phyloP scores from a whole-genome alignment of 176 grass and related monocot species.

The Bonia amplexicaulis region DNA sequence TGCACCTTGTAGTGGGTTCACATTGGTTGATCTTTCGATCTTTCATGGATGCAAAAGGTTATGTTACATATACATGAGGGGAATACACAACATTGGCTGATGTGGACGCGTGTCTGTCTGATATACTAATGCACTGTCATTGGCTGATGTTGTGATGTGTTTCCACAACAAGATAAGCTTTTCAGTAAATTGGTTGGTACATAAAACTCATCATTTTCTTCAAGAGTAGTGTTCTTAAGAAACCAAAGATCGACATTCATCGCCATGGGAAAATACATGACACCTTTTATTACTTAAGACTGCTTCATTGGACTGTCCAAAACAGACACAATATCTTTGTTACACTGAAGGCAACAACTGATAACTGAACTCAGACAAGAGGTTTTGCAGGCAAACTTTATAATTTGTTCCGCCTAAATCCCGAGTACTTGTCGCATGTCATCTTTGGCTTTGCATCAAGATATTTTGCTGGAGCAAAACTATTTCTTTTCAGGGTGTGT shows the following conservation, averaged over 20 bases:
- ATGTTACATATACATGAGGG: slow-evolving; percentile 11
- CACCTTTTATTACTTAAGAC: background rate
- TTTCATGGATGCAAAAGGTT: background rate
- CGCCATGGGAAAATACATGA: background rate
- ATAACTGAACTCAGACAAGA: background rate
- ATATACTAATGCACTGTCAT: background rate
- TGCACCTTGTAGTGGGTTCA: slow-evolving; percentile 33
- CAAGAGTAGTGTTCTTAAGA: background rate
- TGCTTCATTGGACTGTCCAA: background rate
- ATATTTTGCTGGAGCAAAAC: background rate
- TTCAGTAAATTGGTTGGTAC: background rate
- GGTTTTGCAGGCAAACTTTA: background rate
- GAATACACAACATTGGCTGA: background rate
- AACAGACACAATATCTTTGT: background rate
- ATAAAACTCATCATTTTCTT: background rate
- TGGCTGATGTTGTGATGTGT: background rate
- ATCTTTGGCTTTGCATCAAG: background rate
- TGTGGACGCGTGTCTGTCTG: background rate
- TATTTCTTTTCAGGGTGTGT: too few species aligned
- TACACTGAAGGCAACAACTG: background rate
- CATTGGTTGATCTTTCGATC: slow-evolving; percentile 9
- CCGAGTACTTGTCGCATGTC: background rate
- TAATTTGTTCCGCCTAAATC: background rate
- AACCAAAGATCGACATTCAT: background rate
- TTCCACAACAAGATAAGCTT: background rate